Evolutionary conservation across 176 grass and related monocot genomes (phyloP).

Genomic region (Phragmites australis): DNA sequence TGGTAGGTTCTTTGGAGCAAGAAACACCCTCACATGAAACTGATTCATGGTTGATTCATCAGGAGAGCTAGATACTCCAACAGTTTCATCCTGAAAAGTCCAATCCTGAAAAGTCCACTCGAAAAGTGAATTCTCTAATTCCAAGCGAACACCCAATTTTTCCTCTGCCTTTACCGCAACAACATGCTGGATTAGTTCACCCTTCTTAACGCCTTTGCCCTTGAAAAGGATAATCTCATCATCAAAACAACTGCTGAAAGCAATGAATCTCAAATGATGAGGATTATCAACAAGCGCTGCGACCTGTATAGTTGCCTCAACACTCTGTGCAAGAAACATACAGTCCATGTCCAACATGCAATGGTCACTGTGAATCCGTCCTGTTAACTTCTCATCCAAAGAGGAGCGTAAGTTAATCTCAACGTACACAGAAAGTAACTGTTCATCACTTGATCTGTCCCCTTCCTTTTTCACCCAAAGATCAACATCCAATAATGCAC

Average conservation of each 20-base stretch:
- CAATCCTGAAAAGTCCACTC: constrained; percentile 1
- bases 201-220: background rate
- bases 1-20: constrained; percentile 9
- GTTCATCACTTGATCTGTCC: constrained; percentile 21
- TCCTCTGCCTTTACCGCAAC: background rate
- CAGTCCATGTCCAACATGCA: constrained; percentile 25
- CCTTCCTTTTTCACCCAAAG: constrained; percentile 34
- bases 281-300: background rate
- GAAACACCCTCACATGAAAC: constrained; percentile 22
- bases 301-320: constrained; percentile 38
- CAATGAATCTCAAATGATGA: background rate
- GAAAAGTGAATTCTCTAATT: background rate
- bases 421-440: constrained; percentile 11
- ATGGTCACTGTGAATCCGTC: constrained; percentile 26
- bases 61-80: background rate
- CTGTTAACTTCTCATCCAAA: background rate
- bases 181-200: background rate
- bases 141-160: constrained; percentile 3
- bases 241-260: constrained; percentile 26
- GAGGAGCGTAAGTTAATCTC: background rate
- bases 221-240: constrained; percentile 7
- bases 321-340: background rate
- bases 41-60: background rate
- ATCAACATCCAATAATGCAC: constrained; percentile 44
- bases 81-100: too few relatives aligned